phyloP scores from a whole-genome alignment of 805 yeast species.

The Metschnikowia santaceciliae region DNA sequence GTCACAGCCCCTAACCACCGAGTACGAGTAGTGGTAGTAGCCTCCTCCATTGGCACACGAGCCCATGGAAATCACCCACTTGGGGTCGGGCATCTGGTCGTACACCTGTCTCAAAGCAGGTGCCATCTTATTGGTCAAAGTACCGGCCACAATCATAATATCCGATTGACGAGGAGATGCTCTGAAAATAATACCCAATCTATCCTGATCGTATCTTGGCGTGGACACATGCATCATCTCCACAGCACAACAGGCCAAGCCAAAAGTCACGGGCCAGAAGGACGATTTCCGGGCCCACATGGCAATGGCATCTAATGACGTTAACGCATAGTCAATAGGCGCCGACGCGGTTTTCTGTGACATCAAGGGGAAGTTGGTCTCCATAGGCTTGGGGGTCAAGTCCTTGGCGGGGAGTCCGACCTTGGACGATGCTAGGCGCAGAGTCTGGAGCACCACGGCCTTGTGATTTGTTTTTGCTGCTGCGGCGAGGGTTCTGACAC shows the following conservation, averaged over 20 bases:
- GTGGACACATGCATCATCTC: slow-evolving; percentile 94
- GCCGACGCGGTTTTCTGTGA: slow-evolving; percentile 51
- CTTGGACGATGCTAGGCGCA: slow-evolving; percentile 21
- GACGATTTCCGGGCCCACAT: slow-evolving; percentile 92
- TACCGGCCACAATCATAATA: slow-evolving; percentile 90
- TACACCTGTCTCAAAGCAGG: slow-evolving; percentile 90
- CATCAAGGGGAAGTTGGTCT: slow-evolving; percentile 68
- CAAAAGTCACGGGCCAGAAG: slow-evolving; percentile 91
- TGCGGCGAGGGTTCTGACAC: slow-evolving; percentile 24
- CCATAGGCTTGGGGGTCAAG: slow-evolving; percentile 50
- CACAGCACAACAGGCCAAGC: slow-evolving; percentile 90
- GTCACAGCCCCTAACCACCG: slow-evolving; percentile 89
- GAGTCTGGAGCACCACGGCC: slow-evolving; percentile 1
- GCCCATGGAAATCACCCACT: slow-evolving; percentile 94
- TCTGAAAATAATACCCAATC: slow-evolving; percentile 88
- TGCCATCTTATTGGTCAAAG: slow-evolving; percentile 89
- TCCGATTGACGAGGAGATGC: slow-evolving; percentile 92
- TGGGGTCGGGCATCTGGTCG: slow-evolving; percentile 92
- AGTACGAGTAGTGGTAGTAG: slow-evolving; percentile 83
- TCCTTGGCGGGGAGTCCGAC: slow-evolving; percentile 34
- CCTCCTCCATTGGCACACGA: slow-evolving; percentile 95
- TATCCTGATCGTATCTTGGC: slow-evolving; percentile 88
- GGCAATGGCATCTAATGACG: slow-evolving; percentile 76
- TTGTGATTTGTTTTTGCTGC: slow-evolving; percentile 10
- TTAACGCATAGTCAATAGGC: slow-evolving; percentile 75